Evolutionary conservation across 305 asterid species (phyloP), one percentile per base, ranked within the genome.

Genomic region (Fraxinus ornus): DNA sequence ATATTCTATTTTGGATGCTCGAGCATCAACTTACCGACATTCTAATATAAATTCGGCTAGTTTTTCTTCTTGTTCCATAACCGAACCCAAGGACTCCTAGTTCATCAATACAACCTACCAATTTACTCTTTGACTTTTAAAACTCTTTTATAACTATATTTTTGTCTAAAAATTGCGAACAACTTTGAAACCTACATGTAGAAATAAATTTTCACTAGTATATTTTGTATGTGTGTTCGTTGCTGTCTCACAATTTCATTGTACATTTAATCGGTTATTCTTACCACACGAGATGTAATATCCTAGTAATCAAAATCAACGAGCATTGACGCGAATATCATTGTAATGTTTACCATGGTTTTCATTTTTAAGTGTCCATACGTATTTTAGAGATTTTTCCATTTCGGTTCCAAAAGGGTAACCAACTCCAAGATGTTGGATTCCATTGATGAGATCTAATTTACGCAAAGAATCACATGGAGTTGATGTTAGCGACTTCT

Each of bases 271-370:
- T 1, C 4, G 1, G 24, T 33, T 33, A 17, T 73, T 73, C 24
- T 62, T 71, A 83, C 89, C 86, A 19, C 64, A 80, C 13, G 88
- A 62, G 37, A 82, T 52, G 32, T 26, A 21, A 17, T 84, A 84
- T 21, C 90, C 88, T 35, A 87, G 79, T 33, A 87, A 78, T 35
- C 89, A 84, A 57, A 89, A 89, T 36, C 85, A 81, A 60, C 83
- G n/a, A n/a, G n/a, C n/a, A 30, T 71, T 79, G 35, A 13, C 7
- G 5, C 77, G 33, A 12, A 86, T 44, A 79, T 82, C 89, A 5
- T 80, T 17, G 3, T 52, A 55, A 2, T 77, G 70, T 0, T 81
- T 12, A 33, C 0, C 22, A 47, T 62, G 21, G 30, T 8, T 4
- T 1, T 60, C 70, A 4, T 15, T 22, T 9, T 0, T n/a, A 76